Percentiles rank a stretch among this genome's conserved stretches.
phyloP scores from a whole-genome alignment of 805 yeast genomes.

The Naumovozyma dairenensis region DNA sequence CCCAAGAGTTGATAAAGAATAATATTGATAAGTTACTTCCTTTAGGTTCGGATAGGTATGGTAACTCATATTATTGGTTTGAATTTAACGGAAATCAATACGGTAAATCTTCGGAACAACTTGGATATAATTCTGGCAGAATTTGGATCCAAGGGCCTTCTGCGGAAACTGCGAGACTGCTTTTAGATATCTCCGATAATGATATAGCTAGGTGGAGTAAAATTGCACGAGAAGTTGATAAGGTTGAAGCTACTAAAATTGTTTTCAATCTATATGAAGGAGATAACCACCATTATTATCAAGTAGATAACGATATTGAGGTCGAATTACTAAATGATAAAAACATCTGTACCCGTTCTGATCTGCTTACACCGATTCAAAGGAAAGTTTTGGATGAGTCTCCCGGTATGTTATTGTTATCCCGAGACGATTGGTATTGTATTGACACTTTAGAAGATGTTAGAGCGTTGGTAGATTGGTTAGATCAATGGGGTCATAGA shows the following conservation, averaged over 20 bases:
- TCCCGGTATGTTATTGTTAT: conserved; percentile 43
- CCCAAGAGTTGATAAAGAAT: conserved; percentile 50
- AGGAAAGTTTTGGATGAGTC: conserved; percentile 61
- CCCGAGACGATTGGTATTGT: conserved; percentile 54
- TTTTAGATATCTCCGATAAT: conserved; percentile 26
- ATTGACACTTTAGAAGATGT: conserved; percentile 55
- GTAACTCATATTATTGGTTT: conserved; percentile 92
- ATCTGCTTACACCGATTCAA: conserved; percentile 30
- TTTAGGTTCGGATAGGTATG: conserved; percentile 75
- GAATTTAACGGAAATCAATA: no score
- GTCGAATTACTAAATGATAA: conserved; percentile 7
- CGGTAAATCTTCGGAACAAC: conserved; percentile 53
- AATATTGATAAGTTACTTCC: conserved; percentile 70
- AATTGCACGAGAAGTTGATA: conserved; percentile 13
- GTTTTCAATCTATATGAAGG: conserved; percentile 17
- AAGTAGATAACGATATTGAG: conserved; percentile 9
- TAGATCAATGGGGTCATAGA: conserved; percentile 65
- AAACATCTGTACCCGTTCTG: background rate
- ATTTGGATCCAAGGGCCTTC: conserved; percentile 90
- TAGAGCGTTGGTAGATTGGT: conserved; percentile 48
- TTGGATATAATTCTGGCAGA: conserved; percentile 64
- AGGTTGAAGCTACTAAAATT: conserved; percentile 17
- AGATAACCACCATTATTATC: conserved; percentile 11
- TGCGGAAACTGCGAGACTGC: conserved; percentile 34
- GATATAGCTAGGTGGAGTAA: conserved; percentile 24